Evolutionary conservation across 257 asterid genomes (phyloP).

Genomic region (Salvia hispanica): DNA sequence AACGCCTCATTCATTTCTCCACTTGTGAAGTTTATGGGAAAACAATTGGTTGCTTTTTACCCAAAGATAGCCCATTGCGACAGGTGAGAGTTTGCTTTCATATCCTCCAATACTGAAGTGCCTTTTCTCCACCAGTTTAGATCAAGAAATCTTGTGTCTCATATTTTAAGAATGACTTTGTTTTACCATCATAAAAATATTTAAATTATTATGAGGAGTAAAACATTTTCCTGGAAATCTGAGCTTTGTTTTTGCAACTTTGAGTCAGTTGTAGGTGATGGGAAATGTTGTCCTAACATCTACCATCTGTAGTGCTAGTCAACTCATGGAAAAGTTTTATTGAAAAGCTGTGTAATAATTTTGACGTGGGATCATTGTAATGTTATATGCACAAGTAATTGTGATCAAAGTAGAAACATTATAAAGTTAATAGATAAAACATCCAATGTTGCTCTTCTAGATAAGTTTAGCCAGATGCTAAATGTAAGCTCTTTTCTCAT

Average conservation of each 20-base stretch:
- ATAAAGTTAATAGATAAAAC: neutral
- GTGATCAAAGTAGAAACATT: neutral
- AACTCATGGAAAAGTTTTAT: neutral
- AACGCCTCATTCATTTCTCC: conserved; percentile 91
- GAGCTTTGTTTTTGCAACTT: conserved; percentile 1
- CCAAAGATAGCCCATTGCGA: conserved; percentile 79
- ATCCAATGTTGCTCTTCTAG: neutral
- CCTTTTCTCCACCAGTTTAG: neutral
- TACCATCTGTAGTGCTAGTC: neutral
- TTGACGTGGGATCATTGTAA: neutral
- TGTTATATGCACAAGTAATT: neutral
- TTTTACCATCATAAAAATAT: neutral
- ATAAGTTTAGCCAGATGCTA: conserved; percentile 12
- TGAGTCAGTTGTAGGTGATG: neutral
- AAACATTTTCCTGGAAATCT: conserved; percentile 1
- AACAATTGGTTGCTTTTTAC: conserved; percentile 75
- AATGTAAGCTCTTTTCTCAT: neutral
- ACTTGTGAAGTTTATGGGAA: conserved; percentile 94
- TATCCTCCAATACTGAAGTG: conserved; percentile 13
- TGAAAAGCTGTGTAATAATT: neutral
- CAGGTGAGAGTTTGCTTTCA: conserved; percentile 59
- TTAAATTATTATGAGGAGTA: neutral
- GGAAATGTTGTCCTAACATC: conserved; percentile 3
- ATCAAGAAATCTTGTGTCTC: conserved; percentile 1
- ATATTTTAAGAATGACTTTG: neutral